Percentiles rank a stretch among this genome's conserved stretches.
These are phyloP conservation scores for Trametes sp. DNA, from an alignment of 1,284 basidiomycete genomes.

Conservation along the genomic window DNA sequence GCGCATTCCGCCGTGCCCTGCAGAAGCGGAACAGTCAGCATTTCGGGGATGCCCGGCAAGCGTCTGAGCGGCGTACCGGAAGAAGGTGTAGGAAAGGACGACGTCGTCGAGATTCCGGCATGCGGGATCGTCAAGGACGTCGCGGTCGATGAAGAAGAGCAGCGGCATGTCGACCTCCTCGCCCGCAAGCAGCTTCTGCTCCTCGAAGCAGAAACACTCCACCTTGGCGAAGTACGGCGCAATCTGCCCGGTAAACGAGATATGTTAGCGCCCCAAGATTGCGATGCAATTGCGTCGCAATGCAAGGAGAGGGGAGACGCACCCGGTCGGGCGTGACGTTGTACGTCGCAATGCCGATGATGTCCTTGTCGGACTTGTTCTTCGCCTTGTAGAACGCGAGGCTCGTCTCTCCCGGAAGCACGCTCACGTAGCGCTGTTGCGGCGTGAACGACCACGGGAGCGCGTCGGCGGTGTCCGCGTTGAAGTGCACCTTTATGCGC, in stretches of 20 bases:
- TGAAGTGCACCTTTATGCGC: constrained; percentile 95
- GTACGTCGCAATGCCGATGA: constrained; percentile 99
- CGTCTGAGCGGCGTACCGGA: constrained; percentile 64
- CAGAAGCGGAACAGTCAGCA: neutral
- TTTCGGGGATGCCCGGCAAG: too few relatives aligned
- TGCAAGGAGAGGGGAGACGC: constrained; percentile 40
- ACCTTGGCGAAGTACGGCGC: constrained; percentile 99
- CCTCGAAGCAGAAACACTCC: constrained; percentile 99
- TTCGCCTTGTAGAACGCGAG: constrained; percentile 97
- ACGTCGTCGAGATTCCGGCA: constrained; percentile 91
- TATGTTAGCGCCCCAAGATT: neutral
- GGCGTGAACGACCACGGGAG: constrained; percentile 96
- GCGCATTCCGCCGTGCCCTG: constrained; percentile 82
- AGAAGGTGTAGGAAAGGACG: constrained; percentile 97
- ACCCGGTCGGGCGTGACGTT: constrained; percentile 95
- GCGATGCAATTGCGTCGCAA: neutral
- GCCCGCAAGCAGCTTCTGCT: constrained; percentile 93
- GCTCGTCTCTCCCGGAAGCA: constrained; percentile 95
- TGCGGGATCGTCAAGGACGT: constrained; percentile 91
- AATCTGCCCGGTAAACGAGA: constrained; percentile 61
- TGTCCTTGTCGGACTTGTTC: constrained; percentile 86
- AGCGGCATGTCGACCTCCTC: constrained; percentile 99
- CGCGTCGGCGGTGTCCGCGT: constrained; percentile 89
- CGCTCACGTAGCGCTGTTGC: constrained; percentile 89
- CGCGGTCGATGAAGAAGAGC: constrained; percentile 98